These are phyloP conservation scores for Cystoderma amianthinum DNA, from an alignment of 768 basidiomycete genomes.

Conservation along the genomic window DNA sequence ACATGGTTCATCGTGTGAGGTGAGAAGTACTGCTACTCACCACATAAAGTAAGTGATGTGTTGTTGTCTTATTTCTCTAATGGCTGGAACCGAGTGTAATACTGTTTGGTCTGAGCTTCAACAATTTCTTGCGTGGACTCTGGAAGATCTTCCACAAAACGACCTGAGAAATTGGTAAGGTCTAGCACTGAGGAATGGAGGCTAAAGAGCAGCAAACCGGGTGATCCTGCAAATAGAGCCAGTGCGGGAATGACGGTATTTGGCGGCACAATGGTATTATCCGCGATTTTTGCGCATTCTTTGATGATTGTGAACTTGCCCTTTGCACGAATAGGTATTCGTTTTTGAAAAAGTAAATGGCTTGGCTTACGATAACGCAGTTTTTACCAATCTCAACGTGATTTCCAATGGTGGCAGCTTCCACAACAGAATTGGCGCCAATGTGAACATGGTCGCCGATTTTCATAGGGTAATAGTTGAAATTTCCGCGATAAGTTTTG, in stretches of 20 bases:
- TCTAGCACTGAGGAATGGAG: too few relatives aligned
- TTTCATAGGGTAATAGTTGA: constrained; percentile 98
- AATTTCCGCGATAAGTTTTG: constrained; percentile 84
- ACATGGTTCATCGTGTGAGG: not conserved
- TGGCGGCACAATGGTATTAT: constrained; percentile 84
- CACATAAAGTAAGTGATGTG: too few relatives aligned
- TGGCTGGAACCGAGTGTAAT: constrained; percentile 79
- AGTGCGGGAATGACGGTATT: constrained; percentile 91
- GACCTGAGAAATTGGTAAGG: constrained; percentile 37
- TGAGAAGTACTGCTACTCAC: not conserved
- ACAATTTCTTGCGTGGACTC: constrained; percentile 93
- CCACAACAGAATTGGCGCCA: constrained; percentile 81
- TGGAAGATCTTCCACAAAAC: constrained; percentile 77
- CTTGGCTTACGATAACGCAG: constrained; percentile 76
- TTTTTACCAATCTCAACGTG: constrained; percentile 94
- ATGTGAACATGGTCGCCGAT: constrained; percentile 95
- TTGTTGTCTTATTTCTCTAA: constrained; percentile 24
- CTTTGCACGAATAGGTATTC: constrained; percentile 28
- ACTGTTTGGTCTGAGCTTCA: constrained; percentile 78
- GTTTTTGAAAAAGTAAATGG: not conserved
- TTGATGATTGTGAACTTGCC: constrained; percentile 97
- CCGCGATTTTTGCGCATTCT: constrained; percentile 86
- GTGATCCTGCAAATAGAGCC: constrained; percentile 80
- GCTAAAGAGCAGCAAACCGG: constrained; percentile 56
- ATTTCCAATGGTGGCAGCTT: constrained; percentile 92